These are phyloP conservation scores for Penicillium crustosum DNA, from an alignment of 2,329 filamentous ascomycete genomes.

Conservation along the genomic window DNA sequence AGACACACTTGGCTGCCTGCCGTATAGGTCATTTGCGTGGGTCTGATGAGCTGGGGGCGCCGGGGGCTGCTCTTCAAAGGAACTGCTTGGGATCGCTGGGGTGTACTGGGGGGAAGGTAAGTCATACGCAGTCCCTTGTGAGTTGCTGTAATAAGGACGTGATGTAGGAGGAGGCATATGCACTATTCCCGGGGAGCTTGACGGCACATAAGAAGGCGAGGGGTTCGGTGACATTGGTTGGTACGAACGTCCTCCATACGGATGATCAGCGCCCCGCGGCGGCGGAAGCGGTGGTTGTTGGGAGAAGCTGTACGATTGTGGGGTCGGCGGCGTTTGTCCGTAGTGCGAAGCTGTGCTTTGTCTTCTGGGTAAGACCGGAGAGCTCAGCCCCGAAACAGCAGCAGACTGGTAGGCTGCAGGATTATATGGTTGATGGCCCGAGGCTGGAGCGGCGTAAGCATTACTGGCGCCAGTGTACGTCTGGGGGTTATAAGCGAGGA, in stretches of 20 bases:
- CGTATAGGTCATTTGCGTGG: slow-evolving; percentile 27
- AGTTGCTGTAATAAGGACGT: slow-evolving; percentile 24
- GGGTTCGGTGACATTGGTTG: slow-evolving; percentile 25
- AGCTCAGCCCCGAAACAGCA: slow-evolving; percentile 29
- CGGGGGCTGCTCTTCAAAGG: slow-evolving; percentile 35
- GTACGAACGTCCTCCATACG: slow-evolving; percentile 41
- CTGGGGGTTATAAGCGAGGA: slow-evolving; percentile 69
- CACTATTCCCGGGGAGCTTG: slow-evolving; percentile 22
- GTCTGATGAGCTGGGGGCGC: slow-evolving; percentile 35
- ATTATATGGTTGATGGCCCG: slow-evolving; percentile 49
- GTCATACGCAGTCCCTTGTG: slow-evolving; percentile 26
- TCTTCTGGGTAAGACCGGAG: slow-evolving; percentile 37
- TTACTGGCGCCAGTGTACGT: slow-evolving; percentile 48
- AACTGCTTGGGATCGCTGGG: slow-evolving; percentile 18
- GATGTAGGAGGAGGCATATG: slow-evolving; percentile 22
- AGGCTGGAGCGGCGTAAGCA: slow-evolving; percentile 26
- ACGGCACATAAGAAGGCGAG: slow-evolving; percentile 24
- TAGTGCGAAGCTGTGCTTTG: slow-evolving; percentile 29
- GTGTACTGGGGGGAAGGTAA: slow-evolving; percentile 26
- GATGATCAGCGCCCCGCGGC: slow-evolving; percentile 40
- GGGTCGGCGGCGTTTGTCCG: slow-evolving; percentile 33
- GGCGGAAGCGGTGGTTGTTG: slow-evolving; percentile 41
- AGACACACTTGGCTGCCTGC: slow-evolving; percentile 29
- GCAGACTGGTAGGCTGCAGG: slow-evolving; percentile 50
- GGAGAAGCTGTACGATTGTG: slow-evolving; percentile 34